These are phyloP conservation scores for Fonsecaea pedrosoi DNA, from an alignment of 2,329 filamentous ascomycete genomes.

Conservation along the genomic window DNA sequence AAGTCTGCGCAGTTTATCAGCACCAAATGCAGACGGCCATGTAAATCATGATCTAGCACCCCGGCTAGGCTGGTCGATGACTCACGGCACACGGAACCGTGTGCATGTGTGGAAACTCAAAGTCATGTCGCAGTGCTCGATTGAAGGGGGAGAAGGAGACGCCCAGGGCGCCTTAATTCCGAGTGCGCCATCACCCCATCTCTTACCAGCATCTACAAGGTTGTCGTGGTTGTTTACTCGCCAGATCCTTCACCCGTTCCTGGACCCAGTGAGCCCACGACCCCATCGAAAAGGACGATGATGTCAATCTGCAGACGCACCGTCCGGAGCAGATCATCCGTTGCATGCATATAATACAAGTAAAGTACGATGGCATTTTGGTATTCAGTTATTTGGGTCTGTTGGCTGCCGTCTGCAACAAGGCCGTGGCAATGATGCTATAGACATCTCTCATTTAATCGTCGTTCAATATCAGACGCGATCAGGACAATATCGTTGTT, in stretches of 20 bases:
- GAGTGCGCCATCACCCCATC: neutral
- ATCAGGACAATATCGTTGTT: conserved; percentile 7
- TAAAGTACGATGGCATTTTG: neutral
- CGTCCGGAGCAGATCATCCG: conserved; percentile 4
- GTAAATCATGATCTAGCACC: conserved; percentile 10
- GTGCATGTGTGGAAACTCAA: conserved; percentile 5
- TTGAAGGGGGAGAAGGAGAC: neutral
- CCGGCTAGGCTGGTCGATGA: conserved; percentile 13
- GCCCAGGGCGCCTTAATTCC: conserved; percentile 24
- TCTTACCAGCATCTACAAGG: neutral
- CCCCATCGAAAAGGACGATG: conserved; percentile 4
- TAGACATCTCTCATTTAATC: conserved; percentile 5
- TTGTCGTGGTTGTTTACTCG: neutral
- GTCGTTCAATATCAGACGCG: neutral
- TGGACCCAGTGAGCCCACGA: conserved; percentile 3
- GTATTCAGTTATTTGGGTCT: conserved; percentile 2
- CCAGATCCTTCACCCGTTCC: conserved; percentile 13
- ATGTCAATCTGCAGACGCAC: conserved; percentile 20
- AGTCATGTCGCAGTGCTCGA: neutral
- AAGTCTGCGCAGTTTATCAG: conserved; percentile 19
- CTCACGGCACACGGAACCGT: conserved; percentile 13
- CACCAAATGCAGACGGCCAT: neutral
- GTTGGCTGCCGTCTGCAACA: conserved; percentile 3
- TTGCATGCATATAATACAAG: neutral
- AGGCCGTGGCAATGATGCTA: conserved; percentile 7